These are phyloP conservation scores for Datura wrightii DNA, from an alignment of 257 asterid species.

Conservation along the genomic window DNA sequence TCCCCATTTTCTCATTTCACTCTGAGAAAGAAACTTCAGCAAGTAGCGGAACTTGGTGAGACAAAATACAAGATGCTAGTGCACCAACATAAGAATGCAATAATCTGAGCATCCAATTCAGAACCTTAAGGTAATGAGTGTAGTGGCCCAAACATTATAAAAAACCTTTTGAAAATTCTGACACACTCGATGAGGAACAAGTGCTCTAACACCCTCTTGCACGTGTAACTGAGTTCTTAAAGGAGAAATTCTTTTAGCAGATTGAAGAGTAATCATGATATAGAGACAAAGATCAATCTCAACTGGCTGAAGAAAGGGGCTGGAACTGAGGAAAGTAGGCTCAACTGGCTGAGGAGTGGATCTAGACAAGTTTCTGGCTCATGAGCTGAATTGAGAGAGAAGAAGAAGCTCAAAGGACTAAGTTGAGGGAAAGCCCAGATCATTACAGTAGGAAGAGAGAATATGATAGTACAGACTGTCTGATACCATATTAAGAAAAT, in stretches of 20 bases:
- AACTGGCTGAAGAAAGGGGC: background rate
- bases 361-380: background rate
- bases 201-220: background rate
- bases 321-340: background rate
- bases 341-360: background rate
- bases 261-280: background rate
- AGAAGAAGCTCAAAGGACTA: background rate
- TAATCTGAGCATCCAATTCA: conserved; percentile 1
- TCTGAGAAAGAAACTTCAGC: background rate
- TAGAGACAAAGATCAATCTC: background rate
- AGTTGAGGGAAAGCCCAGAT: background rate
- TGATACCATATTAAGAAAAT: no score
- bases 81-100: background rate
- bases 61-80: background rate
- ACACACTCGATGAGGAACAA: background rate
- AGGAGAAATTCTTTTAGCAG: background rate
- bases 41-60: background rate
- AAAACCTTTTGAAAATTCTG: background rate
- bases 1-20: background rate
- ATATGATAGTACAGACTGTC: background rate
- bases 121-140: background rate
- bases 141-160: background rate
- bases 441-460: background rate
- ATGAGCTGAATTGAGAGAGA: background rate
- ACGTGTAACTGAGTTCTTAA: background rate